A percentile compares a stretch with the other conserved stretches of the same genome.
phyloP scores from a whole-genome alignment of 176 grass and related monocot genomes.

The Cocos nucifera region DNA sequence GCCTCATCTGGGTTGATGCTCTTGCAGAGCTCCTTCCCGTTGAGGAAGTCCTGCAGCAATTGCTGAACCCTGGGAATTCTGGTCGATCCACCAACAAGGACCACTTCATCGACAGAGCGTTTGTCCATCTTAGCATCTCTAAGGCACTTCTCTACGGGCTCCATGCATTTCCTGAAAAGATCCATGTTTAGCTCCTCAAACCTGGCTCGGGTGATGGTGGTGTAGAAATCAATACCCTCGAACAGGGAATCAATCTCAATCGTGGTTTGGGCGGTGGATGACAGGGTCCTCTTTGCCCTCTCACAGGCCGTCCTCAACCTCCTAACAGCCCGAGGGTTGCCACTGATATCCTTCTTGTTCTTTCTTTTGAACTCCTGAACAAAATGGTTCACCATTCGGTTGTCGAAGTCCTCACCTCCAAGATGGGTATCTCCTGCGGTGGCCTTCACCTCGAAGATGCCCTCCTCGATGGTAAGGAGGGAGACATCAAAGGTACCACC shows the following conservation, averaged over 20 bases:
- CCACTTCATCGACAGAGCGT: constrained; percentile 68
- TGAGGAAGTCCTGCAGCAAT: constrained; percentile 92
- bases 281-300: constrained; percentile 86
- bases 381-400: constrained; percentile 88
- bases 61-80: constrained; percentile 81
- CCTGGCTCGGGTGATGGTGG: constrained; percentile 76
- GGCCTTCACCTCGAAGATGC: constrained; percentile 94
- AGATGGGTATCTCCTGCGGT: constrained; percentile 85
- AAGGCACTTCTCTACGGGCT: constrained; percentile 88
- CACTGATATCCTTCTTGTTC: constrained; percentile 90
- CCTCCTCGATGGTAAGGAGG: constrained; percentile 91
- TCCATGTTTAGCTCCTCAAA: constrained; percentile 99
- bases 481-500: constrained; percentile 91
- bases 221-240: constrained; percentile 93
- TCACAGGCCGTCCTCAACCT: constrained; percentile 73
- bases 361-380: constrained; percentile 91
- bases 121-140: constrained; percentile 98
- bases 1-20: constrained; percentile 98
- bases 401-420: constrained; percentile 95
- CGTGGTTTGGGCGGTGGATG: constrained; percentile 77
- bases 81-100: constrained; percentile 85
- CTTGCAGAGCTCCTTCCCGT: constrained; percentile 97
- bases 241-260: constrained; percentile 90
- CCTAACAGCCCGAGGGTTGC: constrained; percentile 63
- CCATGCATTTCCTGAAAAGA: constrained; percentile 87